Evolutionary conservation across 345 rosid genomes (phyloP).

Genomic region (Salix suchowensis): DNA sequence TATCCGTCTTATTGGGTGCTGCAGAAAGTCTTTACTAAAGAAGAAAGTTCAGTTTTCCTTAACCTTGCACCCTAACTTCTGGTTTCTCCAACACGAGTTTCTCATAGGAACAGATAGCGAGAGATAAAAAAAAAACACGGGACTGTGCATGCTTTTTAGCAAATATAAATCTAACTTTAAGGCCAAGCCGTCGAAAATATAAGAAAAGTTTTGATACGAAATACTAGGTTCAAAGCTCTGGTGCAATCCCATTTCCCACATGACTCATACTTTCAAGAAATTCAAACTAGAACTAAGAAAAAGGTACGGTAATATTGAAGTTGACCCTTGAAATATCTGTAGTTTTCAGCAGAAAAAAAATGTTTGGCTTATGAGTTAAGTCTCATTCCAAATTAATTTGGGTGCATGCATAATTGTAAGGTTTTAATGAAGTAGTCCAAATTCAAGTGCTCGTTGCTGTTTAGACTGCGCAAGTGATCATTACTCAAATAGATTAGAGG

Average conservation of each 20-base stretch:
- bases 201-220: no score
- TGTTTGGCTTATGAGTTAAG: no score
- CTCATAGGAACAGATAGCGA: no score
- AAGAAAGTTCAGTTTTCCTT: background rate
- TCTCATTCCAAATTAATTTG: no score
- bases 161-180: background rate
- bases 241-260: no score
- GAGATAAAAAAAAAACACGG: background rate
- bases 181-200: background rate
- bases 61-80: background rate
- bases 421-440: background rate
- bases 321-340: no score
- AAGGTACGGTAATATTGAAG: no score
- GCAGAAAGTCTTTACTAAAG: background rate
- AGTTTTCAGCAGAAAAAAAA: no score
- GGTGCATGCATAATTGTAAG: background rate
- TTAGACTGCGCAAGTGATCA: background rate
- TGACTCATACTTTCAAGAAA: no score
- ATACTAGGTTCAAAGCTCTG: no score
- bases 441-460: background rate
- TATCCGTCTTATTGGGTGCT: rapidly evolving
- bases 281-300: no score
- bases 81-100: background rate
- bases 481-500: background rate
- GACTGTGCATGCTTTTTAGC: background rate